Percentiles rank a stretch among this genome's conserved stretches.
Evolutionary conservation across 176 grass and related monocot species (phyloP).

Genomic region (Lolium rigidum): DNA sequence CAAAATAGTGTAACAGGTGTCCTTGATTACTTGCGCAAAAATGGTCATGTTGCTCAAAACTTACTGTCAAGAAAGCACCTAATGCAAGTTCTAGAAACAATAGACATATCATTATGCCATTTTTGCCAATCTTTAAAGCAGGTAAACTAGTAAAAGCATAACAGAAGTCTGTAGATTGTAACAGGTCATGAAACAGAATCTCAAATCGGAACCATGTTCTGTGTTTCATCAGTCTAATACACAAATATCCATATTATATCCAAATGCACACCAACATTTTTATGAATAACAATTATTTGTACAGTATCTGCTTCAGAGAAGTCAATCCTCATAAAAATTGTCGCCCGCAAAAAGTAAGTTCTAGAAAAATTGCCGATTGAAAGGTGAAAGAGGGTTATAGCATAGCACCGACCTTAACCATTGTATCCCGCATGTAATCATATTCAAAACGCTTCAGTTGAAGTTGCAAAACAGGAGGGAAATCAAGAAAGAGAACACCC

Average conservation of each 20-base stretch:
- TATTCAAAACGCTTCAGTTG: slow-evolving; percentile 98
- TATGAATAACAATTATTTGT: slow-evolving; percentile 23
- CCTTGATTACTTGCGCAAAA: not conserved
- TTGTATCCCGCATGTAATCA: slow-evolving; percentile 96
- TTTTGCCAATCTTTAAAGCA: slow-evolving; percentile 9
- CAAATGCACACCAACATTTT: slow-evolving; percentile 22
- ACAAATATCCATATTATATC: slow-evolving; percentile 6
- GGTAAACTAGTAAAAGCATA: not conserved
- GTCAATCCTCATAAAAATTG: slow-evolving; percentile 5
- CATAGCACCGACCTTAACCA: slow-evolving; percentile 83
- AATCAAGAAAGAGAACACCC: slow-evolving; percentile 97
- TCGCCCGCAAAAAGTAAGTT: not conserved
- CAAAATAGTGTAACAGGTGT: not conserved
- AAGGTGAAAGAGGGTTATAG: not conserved
- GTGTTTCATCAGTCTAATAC: slow-evolving; percentile 19
- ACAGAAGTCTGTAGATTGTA: not conserved
- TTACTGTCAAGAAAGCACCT: not conserved
- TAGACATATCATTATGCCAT: not conserved
- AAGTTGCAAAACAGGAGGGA: slow-evolving; percentile 97
- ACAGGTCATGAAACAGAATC: not conserved
- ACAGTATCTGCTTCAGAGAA: slow-evolving; percentile 1
- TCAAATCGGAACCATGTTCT: not conserved
- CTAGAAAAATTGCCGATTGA: slow-evolving; percentile 16
- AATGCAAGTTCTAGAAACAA: not conserved
- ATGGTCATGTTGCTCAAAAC: not conserved